phyloP scores from a whole-genome alignment of 2,329 filamentous ascomycete genomes.

The Claviceps sp. region DNA sequence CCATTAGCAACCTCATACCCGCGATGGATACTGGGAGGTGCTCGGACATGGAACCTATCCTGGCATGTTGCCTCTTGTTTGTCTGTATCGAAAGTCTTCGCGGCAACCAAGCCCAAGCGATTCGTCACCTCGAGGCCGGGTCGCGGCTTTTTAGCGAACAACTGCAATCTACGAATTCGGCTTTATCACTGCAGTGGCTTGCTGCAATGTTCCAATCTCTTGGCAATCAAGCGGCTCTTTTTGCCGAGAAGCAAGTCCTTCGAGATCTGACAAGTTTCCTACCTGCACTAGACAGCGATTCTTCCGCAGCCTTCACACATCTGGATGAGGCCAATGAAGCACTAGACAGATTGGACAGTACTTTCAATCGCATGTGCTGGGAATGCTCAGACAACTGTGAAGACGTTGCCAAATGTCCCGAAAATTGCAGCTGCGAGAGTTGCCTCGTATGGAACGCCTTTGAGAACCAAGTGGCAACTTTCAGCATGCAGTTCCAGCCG shows the following conservation, averaged over 20 bases:
- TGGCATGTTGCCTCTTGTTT: slow-evolving; percentile 1
- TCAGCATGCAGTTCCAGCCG: slow-evolving; percentile 1
- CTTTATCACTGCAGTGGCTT: background rate
- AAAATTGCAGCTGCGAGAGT: background rate
- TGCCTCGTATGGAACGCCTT: background rate
- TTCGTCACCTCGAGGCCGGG: slow-evolving; percentile 2
- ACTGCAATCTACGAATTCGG: background rate
- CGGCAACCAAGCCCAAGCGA: slow-evolving; percentile 2
- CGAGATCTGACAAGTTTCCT: background rate
- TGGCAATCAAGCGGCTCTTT: slow-evolving; percentile 1
- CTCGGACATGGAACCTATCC: background rate
- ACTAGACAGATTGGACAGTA: slow-evolving; percentile 1
- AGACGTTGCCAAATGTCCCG: background rate
- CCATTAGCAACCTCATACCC: background rate
- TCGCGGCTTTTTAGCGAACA: slow-evolving; percentile 1
- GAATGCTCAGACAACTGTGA: background rate
- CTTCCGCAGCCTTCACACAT: background rate
- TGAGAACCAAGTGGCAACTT: background rate
- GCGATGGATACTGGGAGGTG: background rate
- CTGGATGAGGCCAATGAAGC: slow-evolving; percentile 3
- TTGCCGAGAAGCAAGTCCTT: slow-evolving; percentile 1
- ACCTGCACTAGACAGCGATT: background rate
- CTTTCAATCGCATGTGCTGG: slow-evolving; percentile 1
- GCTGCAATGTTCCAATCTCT: slow-evolving; percentile 3
- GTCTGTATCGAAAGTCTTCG: slow-evolving; percentile 2